Base-by-base conservation (phyloP, 202 grass and related monocot species). In the Digitaria exilis region DNA sequence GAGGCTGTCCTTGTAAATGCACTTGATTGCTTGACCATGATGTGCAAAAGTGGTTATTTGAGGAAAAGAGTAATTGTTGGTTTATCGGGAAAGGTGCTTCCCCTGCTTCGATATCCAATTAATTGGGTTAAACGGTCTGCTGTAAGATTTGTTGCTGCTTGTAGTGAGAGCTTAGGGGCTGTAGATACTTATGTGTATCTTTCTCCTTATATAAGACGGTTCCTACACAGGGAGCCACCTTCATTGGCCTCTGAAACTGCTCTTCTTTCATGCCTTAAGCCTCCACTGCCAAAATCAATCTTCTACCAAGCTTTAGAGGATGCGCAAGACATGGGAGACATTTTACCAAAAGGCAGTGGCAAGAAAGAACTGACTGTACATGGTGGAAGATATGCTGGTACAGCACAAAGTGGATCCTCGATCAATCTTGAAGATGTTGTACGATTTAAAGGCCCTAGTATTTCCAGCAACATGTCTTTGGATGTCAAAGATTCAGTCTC, bases 121-220 rank as follows among this genome's bases (percentile, higher is more conserved):
- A 89, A 92, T 56, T 98, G 96, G 96, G 96, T 98, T 72, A 93
- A 92, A 89, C 87, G 55, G 56, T 96, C 89, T 43, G 96, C 86
- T 83, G 91, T 98, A 75, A 84, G 82, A 71, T 90, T 98, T 84
- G 76, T 98, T 64, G 90, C 93, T 69, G 85, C 91, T 39, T 91
- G 91, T 73, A 94, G 93, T 34, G 84, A 94, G 81, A 94, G 83
- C 78, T 89, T 98, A 83, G 96, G 96, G 44, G 81, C 93, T 71
- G 85, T 96, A 65, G 96, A 98, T 92, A 92, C 89, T 61, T 90
- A 92, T 78, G 93, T 94, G 73, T 96, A 93, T 54, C 96, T 98
- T 88, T 92, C 75, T 83, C 89, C 93, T 61, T 72, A 94, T 81
- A 81, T 98, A 71, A 87, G 79, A 42, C 87, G 87, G 60, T 96